Percentiles rank a stretch among this genome's conserved stretches.
These are phyloP conservation scores for Hirsutella rhossiliensis DNA, from an alignment of 2,329 filamentous ascomycete species.

Conservation along the genomic window DNA sequence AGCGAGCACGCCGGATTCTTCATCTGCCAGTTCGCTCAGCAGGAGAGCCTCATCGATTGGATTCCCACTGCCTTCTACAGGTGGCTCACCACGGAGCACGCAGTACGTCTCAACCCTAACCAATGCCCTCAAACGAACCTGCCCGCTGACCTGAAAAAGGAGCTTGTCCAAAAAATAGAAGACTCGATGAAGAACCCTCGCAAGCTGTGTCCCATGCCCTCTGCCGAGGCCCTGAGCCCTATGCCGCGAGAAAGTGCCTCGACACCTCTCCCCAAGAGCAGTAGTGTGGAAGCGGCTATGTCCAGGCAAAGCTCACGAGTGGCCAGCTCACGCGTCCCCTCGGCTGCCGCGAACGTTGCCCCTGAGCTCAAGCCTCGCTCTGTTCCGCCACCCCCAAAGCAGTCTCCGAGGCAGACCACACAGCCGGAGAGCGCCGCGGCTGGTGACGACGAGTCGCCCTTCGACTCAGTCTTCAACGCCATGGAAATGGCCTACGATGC, in stretches of 20 bases:
- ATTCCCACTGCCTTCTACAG: slow-evolving; percentile 31
- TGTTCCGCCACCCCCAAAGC: not conserved
- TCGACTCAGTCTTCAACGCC: slow-evolving; percentile 15
- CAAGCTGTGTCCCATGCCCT: slow-evolving; percentile 7
- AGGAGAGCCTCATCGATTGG: slow-evolving; percentile 27
- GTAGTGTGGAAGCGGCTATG: slow-evolving; percentile 3
- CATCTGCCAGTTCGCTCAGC: slow-evolving; percentile 36
- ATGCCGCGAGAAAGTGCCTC: slow-evolving; percentile 5
- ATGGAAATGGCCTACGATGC: slow-evolving; percentile 11
- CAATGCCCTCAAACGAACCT: not conserved
- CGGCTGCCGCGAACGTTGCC: not conserved
- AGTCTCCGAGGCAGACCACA: not conserved
- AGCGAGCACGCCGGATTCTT: slow-evolving; percentile 38
- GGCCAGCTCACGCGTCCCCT: not conserved
- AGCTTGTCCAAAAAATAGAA: slow-evolving; percentile 11
- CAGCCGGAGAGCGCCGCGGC: not conserved
- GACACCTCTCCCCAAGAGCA: slow-evolving; percentile 4
- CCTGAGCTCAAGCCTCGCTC: not conserved
- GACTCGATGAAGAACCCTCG: slow-evolving; percentile 11
- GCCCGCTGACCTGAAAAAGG: slow-evolving; percentile 9
- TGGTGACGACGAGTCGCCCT: slow-evolving; percentile 10
- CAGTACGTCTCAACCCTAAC: slow-evolving; percentile 19
- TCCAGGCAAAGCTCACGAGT: not conserved
- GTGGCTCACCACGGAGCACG: slow-evolving; percentile 30
- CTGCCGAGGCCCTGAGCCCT: slow-evolving; percentile 6